Conservation (phyloP, 169 alveolate genomes). For the Theileria sp. region DNA sequence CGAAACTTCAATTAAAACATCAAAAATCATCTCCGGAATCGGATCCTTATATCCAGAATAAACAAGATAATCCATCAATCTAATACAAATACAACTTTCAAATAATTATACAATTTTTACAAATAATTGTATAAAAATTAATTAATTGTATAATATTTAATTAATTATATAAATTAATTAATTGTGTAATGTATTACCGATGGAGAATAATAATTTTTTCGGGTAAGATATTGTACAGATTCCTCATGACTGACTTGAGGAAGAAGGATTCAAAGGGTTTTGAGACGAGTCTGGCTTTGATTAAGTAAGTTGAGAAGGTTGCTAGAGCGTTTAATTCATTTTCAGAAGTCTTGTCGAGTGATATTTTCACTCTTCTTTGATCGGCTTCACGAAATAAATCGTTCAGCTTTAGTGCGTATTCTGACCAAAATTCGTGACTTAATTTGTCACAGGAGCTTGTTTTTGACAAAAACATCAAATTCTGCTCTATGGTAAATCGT, state of each 20-base stretch:
- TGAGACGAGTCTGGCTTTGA: not conserved
- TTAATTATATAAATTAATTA: slow-evolving; percentile 8
- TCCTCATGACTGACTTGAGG: slow-evolving; percentile 1
- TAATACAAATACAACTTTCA: too few species aligned
- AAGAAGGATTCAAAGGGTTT: not conserved
- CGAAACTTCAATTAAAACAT: slow-evolving; percentile 28
- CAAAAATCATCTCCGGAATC: slow-evolving; percentile 20
- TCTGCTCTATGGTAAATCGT: not conserved
- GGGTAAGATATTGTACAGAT: slow-evolving; percentile 9
- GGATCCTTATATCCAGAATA: slow-evolving; percentile 5
- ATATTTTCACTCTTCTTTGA: not conserved
- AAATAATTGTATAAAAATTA: too few species aligned
- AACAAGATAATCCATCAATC: slow-evolving; percentile 42
- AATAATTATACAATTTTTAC: not conserved
- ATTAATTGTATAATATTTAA: too few species aligned
- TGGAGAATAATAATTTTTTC: not conserved
- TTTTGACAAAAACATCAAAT: slow-evolving; percentile 15
- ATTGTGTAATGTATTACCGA: not conserved
- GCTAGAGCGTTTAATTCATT: not conserved
- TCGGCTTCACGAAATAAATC: not conserved
- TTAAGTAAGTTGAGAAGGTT: not conserved
- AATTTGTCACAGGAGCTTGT: not conserved
- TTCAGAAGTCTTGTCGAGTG: not conserved
- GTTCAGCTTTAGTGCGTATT: slow-evolving; percentile 3
- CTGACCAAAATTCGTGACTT: not conserved